These are phyloP conservation scores for Trypanosoma avium DNA, from an alignment of 208 protist species.

Conservation along the genomic window DNA sequence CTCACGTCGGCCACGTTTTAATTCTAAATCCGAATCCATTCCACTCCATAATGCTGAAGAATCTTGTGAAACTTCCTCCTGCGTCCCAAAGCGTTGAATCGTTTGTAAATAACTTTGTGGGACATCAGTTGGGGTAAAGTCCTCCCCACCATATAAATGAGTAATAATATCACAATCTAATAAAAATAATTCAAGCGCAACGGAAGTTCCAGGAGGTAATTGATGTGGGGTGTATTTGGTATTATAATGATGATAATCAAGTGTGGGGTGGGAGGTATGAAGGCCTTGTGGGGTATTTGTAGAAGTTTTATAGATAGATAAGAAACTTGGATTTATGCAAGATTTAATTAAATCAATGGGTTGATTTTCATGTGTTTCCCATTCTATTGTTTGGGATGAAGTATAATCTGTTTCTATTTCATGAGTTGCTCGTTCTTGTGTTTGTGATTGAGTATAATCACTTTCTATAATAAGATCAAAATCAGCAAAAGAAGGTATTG, in stretches of 20 bases:
- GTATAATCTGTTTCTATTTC: background rate
- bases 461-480: slow-evolving; percentile 23
- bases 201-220: background rate
- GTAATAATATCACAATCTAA: slow-evolving; percentile 39
- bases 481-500: slow-evolving; percentile 5
- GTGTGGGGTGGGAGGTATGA: background rate
- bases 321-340: slow-evolving; percentile 19
- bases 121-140: slow-evolving; percentile 36
- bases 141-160: slow-evolving; percentile 51
- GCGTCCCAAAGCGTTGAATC: slow-evolving; percentile 25
- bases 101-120: slow-evolving; percentile 27
- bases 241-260: too few relatives aligned
- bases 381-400: background rate
- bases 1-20: background rate
- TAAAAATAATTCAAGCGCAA: slow-evolving; percentile 42
- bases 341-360: slow-evolving; percentile 11
- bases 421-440: too few relatives aligned
- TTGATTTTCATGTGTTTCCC: slow-evolving; percentile 18
- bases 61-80: slow-evolving; percentile 5
- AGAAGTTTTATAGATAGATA: slow-evolving; percentile 15
- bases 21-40: slow-evolving; percentile 16
- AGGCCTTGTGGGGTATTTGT: background rate
- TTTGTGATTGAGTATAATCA: background rate
- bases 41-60: slow-evolving; percentile 13
- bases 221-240: background rate